A percentile compares a stretch with the other conserved stretches of the same genome.
Conservation (phyloP, 2,329 filamentous ascomycete genomes). For the Colletotrichum sp. region DNA sequence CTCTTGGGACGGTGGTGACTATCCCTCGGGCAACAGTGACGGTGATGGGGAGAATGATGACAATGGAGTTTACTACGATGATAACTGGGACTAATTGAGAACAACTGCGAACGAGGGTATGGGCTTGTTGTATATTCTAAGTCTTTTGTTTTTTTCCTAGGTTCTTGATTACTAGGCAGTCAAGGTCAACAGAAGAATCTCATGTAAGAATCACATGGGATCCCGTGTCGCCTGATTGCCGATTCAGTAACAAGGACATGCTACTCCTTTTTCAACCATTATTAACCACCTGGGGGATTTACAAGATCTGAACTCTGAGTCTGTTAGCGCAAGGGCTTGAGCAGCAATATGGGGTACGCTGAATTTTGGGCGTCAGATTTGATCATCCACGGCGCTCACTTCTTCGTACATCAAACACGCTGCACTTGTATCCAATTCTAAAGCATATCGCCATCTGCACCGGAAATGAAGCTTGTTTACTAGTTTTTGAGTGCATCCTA, state of each 20-base stretch:
- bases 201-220: too few species aligned
- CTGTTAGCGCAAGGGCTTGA: too few species aligned
- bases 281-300: too few species aligned
- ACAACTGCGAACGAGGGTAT: background rate
- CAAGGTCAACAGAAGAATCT: too few species aligned
- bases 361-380: background rate
- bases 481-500: background rate
- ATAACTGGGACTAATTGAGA: background rate
- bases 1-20: background rate
- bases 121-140: background rate
- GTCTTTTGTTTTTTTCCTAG: too few species aligned
- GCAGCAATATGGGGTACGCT: too few species aligned
- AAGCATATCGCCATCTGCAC: background rate
- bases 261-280: too few species aligned
- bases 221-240: too few species aligned
- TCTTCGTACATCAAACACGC: background rate
- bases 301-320: too few species aligned
- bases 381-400: background rate
- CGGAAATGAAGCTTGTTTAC: background rate
- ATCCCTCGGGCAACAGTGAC: background rate
- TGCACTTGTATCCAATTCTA: background rate
- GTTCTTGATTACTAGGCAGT: too few species aligned
- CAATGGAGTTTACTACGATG: background rate
- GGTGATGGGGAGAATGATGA: background rate
- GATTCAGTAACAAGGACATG: too few species aligned